Evolutionary conservation across 2,329 filamentous ascomycete species (phyloP).

Genomic region (Paramyrothecium roridum): DNA sequence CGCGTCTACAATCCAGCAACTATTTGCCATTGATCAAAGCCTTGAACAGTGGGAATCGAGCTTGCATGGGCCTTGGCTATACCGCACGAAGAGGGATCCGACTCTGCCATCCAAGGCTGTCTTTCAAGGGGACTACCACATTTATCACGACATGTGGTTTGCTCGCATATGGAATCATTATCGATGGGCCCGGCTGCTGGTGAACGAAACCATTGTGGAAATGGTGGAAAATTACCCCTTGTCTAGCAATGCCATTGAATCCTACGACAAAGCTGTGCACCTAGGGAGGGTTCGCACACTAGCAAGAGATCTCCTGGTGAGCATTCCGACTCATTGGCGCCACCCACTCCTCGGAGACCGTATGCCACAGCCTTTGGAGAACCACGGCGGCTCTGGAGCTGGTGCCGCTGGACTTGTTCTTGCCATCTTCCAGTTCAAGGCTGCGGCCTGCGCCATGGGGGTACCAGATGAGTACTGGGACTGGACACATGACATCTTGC

Average conservation of each 20-base stretch:
- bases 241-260: conserved; percentile 28
- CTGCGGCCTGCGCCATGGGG: conserved; percentile 44
- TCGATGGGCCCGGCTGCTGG: conserved; percentile 54
- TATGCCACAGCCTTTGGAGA: conserved; percentile 29
- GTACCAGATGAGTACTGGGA: conserved; percentile 37
- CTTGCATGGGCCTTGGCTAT: conserved; percentile 33
- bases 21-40: conserved; percentile 34
- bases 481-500: conserved; percentile 42
- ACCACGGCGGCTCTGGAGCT: conserved; percentile 35
- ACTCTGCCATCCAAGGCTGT: conserved; percentile 36
- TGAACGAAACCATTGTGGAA: conserved; percentile 46
- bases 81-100: conserved; percentile 24
- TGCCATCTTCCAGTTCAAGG: conserved; percentile 45
- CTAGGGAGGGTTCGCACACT: conserved; percentile 32
- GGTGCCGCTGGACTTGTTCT: conserved; percentile 46
- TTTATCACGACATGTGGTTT: conserved; percentile 51
- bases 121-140: conserved; percentile 52
- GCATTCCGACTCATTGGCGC: conserved; percentile 48
- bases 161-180: conserved; percentile 58
- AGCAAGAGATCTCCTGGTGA: conserved; percentile 41
- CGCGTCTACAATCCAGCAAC: conserved; percentile 30
- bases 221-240: conserved; percentile 32
- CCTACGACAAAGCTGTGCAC: conserved; percentile 23
- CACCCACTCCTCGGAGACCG: conserved; percentile 42
- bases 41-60: conserved; percentile 36